A percentile compares a stretch with the other conserved stretches of the same genome.
phyloP scores from a whole-genome alignment of 257 asterid species.

The Henckelia pumila region DNA sequence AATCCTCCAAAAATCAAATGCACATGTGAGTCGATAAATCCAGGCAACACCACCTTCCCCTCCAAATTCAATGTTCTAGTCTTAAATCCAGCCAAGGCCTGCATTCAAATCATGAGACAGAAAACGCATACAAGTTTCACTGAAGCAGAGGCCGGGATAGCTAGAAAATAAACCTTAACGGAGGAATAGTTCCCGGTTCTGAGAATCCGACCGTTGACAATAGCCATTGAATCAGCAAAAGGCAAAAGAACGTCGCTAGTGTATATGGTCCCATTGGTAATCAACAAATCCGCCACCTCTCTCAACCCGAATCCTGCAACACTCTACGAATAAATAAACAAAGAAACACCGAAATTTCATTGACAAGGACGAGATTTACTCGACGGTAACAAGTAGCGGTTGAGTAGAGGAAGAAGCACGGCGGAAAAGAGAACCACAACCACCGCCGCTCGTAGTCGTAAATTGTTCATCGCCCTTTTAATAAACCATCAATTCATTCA shows the following conservation, averaged over 20 bases:
- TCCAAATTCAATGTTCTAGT: slow-evolving; percentile 53
- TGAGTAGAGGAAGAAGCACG: slow-evolving; percentile 24
- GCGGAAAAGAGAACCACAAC: slow-evolving; percentile 41
- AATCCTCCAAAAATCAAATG: slow-evolving; percentile 85
- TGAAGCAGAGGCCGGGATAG: too few species aligned
- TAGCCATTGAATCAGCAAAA: slow-evolving; percentile 76
- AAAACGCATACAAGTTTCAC: slow-evolving; percentile 12
- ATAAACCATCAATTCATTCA: too few species aligned
- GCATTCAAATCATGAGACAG: slow-evolving; percentile 30
- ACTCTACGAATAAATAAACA: neutral
- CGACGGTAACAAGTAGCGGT: slow-evolving; percentile 9
- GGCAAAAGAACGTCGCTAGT: slow-evolving; percentile 67
- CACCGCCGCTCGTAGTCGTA: slow-evolving; percentile 30
- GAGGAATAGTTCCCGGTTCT: slow-evolving; percentile 54
- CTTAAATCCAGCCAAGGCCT: slow-evolving; percentile 53
- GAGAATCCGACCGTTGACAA: slow-evolving; percentile 58
- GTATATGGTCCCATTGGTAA: slow-evolving; percentile 68
- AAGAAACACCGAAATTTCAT: neutral
- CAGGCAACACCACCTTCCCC: slow-evolving; percentile 80
- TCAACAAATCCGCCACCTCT: slow-evolving; percentile 61
- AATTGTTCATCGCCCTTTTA: slow-evolving; percentile 34
- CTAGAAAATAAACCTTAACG: slow-evolving; percentile 38
- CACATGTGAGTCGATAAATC: slow-evolving; percentile 95
- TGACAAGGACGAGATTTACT: slow-evolving; percentile 21
- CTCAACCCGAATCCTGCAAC: slow-evolving; percentile 31